Conservation (phyloP, 2,329 filamentous ascomycete species). For the Calonectria leucothoes region DNA sequence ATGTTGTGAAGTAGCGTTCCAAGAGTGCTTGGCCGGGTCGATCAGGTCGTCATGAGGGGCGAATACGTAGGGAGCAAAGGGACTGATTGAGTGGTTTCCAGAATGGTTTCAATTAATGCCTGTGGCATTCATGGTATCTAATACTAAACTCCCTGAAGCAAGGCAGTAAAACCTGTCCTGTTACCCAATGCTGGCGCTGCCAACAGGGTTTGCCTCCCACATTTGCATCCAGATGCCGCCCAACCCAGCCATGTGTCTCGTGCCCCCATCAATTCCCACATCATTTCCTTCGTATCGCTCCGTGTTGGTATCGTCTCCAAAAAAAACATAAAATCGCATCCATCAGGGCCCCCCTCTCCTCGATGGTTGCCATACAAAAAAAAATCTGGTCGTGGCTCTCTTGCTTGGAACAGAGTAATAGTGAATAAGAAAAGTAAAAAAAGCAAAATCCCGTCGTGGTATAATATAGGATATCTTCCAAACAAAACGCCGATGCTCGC, state of each 20-base stretch:
- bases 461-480: constrained; percentile 16
- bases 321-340: neutral
- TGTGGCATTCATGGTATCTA: constrained; percentile 7
- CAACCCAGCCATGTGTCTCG: neutral
- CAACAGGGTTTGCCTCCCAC: neutral
- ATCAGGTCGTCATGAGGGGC: neutral
- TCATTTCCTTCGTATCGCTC: constrained; percentile 4
- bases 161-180: neutral
- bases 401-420: neutral
- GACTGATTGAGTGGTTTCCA: neutral
- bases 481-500: constrained; percentile 25
- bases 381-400: neutral
- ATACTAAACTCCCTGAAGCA: neutral
- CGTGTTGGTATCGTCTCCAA: neutral
- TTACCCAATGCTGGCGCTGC: neutral
- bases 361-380: neutral
- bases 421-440: constrained; percentile 8
- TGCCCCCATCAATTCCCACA: neutral
- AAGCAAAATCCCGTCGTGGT: neutral
- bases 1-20: neutral
- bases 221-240: neutral
- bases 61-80: neutral
- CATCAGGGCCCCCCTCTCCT: neutral
- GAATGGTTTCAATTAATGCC: constrained; percentile 1
- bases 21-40: neutral